phyloP scores from a whole-genome alignment of 2,329 filamentous ascomycete genomes.

The Alternaria alternata region DNA sequence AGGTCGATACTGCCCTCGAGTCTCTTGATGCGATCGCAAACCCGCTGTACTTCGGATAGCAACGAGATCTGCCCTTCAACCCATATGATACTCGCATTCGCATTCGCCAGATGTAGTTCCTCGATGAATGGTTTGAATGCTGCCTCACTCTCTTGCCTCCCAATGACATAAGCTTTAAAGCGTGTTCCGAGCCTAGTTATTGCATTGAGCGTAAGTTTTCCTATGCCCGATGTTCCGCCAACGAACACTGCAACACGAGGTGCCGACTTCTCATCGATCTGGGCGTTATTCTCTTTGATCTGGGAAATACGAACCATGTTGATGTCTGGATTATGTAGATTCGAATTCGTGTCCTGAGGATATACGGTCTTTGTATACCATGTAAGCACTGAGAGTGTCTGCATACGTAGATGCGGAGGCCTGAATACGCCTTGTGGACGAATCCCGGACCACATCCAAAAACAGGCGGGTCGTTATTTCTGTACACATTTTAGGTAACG shows the following conservation, averaged over 20 bases:
- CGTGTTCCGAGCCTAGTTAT: slow-evolving; percentile 36
- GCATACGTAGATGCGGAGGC: not conserved
- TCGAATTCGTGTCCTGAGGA: not conserved
- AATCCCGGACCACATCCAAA: not conserved
- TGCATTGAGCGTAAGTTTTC: slow-evolving; percentile 49
- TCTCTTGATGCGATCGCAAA: slow-evolving; percentile 41
- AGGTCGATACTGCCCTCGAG: not conserved
- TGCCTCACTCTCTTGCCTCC: slow-evolving; percentile 51
- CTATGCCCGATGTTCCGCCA: slow-evolving; percentile 59
- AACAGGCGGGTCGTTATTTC: not conserved
- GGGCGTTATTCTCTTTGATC: slow-evolving; percentile 41
- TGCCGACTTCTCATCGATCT: slow-evolving; percentile 49
- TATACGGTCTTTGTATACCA: not conserved
- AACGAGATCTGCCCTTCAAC: slow-evolving; percentile 56
- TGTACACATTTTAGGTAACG: not conserved
- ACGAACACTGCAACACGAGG: slow-evolving; percentile 56
- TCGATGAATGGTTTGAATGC: slow-evolving; percentile 46
- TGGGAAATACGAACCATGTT: not conserved
- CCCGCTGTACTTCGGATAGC: slow-evolving; percentile 52
- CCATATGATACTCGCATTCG: slow-evolving; percentile 55
- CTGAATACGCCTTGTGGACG: not conserved
- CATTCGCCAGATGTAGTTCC: slow-evolving; percentile 49
- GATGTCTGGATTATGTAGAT: not conserved
- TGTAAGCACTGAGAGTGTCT: not conserved
- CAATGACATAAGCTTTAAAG: slow-evolving; percentile 55